Evolutionary conservation across 345 rosid species (phyloP).

Genomic region (Cardamine resedifolia): DNA sequence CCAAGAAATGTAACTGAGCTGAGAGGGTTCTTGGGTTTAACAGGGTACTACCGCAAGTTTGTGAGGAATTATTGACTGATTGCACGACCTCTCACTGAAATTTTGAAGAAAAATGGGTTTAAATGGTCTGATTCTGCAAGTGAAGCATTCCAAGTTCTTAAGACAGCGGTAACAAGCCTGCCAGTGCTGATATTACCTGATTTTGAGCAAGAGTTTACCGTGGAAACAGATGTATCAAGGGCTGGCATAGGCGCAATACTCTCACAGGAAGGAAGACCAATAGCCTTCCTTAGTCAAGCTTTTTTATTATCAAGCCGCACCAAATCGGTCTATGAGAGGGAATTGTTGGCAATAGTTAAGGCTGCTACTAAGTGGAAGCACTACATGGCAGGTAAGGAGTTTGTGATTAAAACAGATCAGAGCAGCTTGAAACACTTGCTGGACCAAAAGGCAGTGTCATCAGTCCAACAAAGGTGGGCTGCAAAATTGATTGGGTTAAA

Average conservation of each 20-base stretch:
- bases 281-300: background rate
- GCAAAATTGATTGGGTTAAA: background rate
- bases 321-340: background rate
- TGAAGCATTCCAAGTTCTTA: background rate
- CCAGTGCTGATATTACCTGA: background rate
- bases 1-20: background rate
- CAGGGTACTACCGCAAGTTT: background rate
- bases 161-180: fast-evolving
- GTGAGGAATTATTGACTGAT: background rate
- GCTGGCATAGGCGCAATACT: background rate
- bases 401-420: background rate
- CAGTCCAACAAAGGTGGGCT: background rate
- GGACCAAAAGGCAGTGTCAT: fast-evolving
- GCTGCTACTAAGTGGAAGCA: background rate
- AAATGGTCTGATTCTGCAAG: fast-evolving
- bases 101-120: background rate
- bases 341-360: background rate
- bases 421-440: background rate
- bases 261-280: fast-evolving
- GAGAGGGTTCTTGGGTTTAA: background rate
- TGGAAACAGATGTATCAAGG: background rate
- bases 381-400: background rate
- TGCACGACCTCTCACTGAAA: fast-evolving
- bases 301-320: fast-evolving
- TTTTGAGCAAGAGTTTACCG: background rate